phyloP scores from a whole-genome alignment of 108 stramenopile genomes.

The Cyclotella sp. region DNA sequence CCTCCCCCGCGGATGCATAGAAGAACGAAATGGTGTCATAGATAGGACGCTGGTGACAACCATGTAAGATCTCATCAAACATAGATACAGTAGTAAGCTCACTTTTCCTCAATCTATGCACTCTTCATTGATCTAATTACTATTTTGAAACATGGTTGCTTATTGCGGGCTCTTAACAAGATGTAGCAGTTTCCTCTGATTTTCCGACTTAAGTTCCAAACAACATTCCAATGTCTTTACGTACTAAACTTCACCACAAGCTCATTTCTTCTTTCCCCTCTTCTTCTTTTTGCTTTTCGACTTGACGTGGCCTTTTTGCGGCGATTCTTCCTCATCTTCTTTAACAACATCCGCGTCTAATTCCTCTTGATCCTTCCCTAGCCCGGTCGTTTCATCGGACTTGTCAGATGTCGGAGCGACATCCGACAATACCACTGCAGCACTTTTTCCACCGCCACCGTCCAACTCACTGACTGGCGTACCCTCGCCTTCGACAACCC shows the following conservation, averaged over 20 bases:
- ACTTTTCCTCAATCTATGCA: too few species aligned
- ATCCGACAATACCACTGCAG: too few species aligned
- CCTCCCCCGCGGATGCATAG: conserved; percentile 56
- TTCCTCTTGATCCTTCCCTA: background rate
- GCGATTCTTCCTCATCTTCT: background rate
- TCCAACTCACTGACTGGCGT: background rate
- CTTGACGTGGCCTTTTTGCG: background rate
- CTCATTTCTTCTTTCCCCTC: conserved; percentile 7
- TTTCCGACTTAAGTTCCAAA: too few species aligned
- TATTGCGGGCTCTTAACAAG: too few species aligned
- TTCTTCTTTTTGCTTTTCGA: conserved; percentile 9
- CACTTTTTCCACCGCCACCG: background rate
- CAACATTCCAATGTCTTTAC: too few species aligned
- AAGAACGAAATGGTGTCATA: conserved; percentile 45
- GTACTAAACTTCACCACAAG: too few species aligned
- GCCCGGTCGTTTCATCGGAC: too few species aligned
- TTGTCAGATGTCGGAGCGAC: background rate
- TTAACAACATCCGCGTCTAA: background rate
- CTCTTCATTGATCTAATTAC: too few species aligned
- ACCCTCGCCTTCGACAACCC: background rate
- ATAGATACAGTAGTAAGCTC: too few species aligned
- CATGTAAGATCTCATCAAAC: background rate
- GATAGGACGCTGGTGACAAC: conserved; percentile 29
- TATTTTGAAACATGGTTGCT: too few species aligned
- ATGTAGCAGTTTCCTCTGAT: too few species aligned